Evolutionary conservation across 306 rosid genomes (phyloP).

Genomic region (Herpetospermum pedunculosum): DNA sequence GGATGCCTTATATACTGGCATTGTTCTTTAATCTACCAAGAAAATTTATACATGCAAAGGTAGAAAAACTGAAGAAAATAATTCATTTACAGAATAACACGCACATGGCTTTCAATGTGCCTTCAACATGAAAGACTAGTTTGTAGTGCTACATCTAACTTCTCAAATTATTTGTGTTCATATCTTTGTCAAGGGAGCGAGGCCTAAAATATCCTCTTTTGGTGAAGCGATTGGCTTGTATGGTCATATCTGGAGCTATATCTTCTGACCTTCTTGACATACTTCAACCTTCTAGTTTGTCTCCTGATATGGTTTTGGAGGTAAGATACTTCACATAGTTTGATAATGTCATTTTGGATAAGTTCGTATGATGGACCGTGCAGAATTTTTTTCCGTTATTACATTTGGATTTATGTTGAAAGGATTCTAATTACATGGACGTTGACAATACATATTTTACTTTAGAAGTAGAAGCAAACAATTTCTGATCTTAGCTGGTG

Average conservation of each 20-base stretch:
- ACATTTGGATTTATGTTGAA: background rate
- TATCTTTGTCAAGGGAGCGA: conserved; percentile 37
- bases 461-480: background rate
- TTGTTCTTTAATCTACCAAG: background rate
- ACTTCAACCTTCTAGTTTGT: conserved; percentile 74
- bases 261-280: conserved; percentile 57
- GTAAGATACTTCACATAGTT: conserved; percentile 20
- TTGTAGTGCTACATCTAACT: background rate
- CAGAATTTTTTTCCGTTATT: background rate
- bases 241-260: conserved; percentile 62
- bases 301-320: conserved; percentile 43
- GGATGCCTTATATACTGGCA: background rate
- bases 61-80: background rate
- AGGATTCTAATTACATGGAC: background rate
- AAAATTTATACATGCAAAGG: background rate
- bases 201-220: conserved; percentile 75
- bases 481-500: background rate
- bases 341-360: background rate
- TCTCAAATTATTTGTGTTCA: conserved; percentile 2
- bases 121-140: background rate
- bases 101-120: background rate
- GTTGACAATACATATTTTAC: background rate
- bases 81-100: background rate
- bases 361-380: background rate
- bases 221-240: conserved; percentile 87